Percentiles rank a stretch among this genome's conserved stretches.
phyloP scores from a whole-genome alignment of 2,329 filamentous ascomycete genomes.

The Cercospora berteroae region DNA sequence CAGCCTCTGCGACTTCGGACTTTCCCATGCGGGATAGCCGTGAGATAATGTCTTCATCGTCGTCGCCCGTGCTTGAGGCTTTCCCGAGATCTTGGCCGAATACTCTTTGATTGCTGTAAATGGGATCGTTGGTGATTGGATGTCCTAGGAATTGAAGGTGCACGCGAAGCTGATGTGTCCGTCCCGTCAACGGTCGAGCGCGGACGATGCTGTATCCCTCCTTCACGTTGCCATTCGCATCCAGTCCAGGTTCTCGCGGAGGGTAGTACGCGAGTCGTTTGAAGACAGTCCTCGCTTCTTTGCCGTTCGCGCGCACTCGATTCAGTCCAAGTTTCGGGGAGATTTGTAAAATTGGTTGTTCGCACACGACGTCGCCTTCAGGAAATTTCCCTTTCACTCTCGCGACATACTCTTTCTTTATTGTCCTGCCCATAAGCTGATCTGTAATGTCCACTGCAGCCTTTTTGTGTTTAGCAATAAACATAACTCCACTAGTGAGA shows the following conservation, averaged over 20 bases:
- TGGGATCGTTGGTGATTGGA: slow-evolving; percentile 95
- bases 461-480: slow-evolving; percentile 81
- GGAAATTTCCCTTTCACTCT: slow-evolving; percentile 89
- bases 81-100: slow-evolving; percentile 79
- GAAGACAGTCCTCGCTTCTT: slow-evolving; percentile 86
- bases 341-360: slow-evolving; percentile 90
- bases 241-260: slow-evolving; percentile 23
- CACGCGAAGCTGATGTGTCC: slow-evolving; percentile 92
- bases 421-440: slow-evolving; percentile 75
- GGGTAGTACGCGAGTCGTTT: slow-evolving; percentile 90
- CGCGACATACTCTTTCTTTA: slow-evolving; percentile 93
- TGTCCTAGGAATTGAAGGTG: slow-evolving; percentile 93
- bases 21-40: slow-evolving; percentile 89
- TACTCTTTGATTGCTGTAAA: slow-evolving; percentile 91
- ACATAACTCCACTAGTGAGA: slow-evolving; percentile 96
- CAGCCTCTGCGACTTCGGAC: slow-evolving; percentile 82
- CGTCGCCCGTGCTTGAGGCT: slow-evolving; percentile 64
- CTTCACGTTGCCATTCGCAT: slow-evolving; percentile 21
- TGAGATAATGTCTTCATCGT: slow-evolving; percentile 86
- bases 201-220: slow-evolving; percentile 88
- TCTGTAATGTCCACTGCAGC: slow-evolving; percentile 73
- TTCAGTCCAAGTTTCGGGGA: slow-evolving; percentile 94
- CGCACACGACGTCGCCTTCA: slow-evolving; percentile 84
- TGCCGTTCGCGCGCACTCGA: slow-evolving; percentile 88
- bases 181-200: slow-evolving; percentile 86